Evolutionary conservation across 2,329 filamentous ascomycete genomes (phyloP), one percentile per base, ranked within the genome.

Genomic region (Arthrobotrys conoides): DNA sequence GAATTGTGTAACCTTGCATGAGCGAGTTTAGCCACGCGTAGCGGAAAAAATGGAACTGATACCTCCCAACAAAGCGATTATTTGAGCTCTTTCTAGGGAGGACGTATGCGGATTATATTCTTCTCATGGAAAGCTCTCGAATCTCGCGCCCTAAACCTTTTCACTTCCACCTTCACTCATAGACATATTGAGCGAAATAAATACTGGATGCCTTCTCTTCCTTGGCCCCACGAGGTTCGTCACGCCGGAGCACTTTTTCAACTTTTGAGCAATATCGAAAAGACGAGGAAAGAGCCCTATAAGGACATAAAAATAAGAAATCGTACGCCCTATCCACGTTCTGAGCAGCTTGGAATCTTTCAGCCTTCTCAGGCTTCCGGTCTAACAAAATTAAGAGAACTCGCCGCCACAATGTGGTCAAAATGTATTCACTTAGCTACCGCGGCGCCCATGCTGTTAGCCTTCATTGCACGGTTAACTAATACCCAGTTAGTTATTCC

Each of bases 251-350:
- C 30, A 30, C 27, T 67, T 9, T 38, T 38, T 38, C 9, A 38
- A 38, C 36, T 38, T 77, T 77, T 57, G 67, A 77, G 67, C 66
- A 18, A 71, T 55, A 77, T 77, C 73, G 67, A 71, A 38, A 38
- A 71, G 59, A 59, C 20, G 22, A 16, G 30, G 53, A 24, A 14
- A 24, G 55, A 55, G 46, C 20, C 22, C 27, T 30, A 30, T 30
- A 30, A 30, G 27, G 27, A 30, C 27, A 30, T 30, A 30, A 30
- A 3, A 30, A 3, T 6, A 30, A 30, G 6, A 30, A 30, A 3
- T 30, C 27, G 27, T 30, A 57, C 41, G 38, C 33, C 16, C 6
- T 64, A 49, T 8, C 33, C 51, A 22, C 55, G 27, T 63, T 53
- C 3, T 44, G 12, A 22, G 27, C 36, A 44, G 16, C 30, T 2